Conservation (phyloP, 2,329 filamentous ascomycete species). For the Colletotrichum navitas region DNA sequence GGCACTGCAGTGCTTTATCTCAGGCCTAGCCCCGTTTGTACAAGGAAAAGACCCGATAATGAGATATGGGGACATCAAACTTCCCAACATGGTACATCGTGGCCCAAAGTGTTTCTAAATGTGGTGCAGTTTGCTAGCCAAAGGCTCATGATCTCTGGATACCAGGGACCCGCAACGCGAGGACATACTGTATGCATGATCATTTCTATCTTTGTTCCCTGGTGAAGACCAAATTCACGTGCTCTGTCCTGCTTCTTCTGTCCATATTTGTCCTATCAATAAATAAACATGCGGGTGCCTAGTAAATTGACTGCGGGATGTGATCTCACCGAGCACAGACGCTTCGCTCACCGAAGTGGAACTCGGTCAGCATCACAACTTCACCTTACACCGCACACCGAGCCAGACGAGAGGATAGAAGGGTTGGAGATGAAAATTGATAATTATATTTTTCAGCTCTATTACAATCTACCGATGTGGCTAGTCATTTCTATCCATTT, state of each 20-base stretch:
- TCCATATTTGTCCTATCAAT: background rate
- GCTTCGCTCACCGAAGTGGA: background rate
- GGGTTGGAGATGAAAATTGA: background rate
- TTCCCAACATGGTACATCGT: too few relatives aligned
- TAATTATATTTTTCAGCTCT: background rate
- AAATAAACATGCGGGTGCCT: too few relatives aligned
- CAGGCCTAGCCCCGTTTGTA: background rate
- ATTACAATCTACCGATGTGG: background rate
- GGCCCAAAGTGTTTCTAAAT: background rate
- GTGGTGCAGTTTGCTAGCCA: background rate
- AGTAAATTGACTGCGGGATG: background rate
- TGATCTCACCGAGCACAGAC: slow-evolving; percentile 7
- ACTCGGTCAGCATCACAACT: background rate
- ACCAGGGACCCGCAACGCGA: too few relatives aligned
- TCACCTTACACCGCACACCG: slow-evolving; percentile 25
- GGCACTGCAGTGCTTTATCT: background rate
- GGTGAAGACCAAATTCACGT: background rate
- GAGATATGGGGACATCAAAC: background rate
- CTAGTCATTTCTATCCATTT: background rate
- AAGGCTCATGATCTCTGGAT: too few relatives aligned
- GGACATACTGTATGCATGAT: background rate
- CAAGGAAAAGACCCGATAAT: background rate
- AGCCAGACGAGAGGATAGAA: background rate
- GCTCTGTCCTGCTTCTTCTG: background rate
- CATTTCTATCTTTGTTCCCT: background rate